Evolutionary conservation across 148 eudicot genomes (phyloP).

Genomic region (Drosera capensis): DNA sequence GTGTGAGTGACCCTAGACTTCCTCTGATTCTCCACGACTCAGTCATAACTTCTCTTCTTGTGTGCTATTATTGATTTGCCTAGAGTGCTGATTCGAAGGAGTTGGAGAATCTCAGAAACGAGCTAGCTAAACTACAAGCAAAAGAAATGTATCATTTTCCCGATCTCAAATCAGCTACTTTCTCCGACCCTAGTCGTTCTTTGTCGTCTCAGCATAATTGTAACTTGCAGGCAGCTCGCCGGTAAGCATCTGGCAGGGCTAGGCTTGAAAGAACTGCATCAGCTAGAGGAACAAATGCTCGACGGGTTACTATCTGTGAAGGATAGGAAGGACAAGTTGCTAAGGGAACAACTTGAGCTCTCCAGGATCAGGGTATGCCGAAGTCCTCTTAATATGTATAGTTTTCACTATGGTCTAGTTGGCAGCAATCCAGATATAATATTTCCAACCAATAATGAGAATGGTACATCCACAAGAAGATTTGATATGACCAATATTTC

Average conservation of each 20-base stretch:
- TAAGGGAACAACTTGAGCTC: constrained; percentile 40
- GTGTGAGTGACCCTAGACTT: too few relatives aligned
- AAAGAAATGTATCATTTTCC: constrained; percentile 26
- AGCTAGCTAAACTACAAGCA: constrained; percentile 27
- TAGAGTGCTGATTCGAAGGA: constrained; percentile 25
- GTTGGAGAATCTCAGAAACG: constrained; percentile 35
- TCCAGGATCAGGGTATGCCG: constrained; percentile 35
- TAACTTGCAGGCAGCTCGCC: constrained; percentile 40
- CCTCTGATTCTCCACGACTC: background rate
- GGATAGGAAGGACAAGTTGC: constrained; percentile 59
- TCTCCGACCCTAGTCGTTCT: background rate
- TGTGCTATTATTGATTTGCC: background rate
- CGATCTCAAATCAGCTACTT: background rate
- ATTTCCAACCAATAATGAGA: too few relatives aligned
- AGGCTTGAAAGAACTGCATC: constrained; percentile 39
- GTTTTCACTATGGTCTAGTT: background rate
- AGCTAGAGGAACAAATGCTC: constrained; percentile 50
- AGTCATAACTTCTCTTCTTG: background rate
- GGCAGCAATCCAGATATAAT: too few relatives aligned
- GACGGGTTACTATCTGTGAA: constrained; percentile 51
- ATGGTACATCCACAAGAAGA: too few relatives aligned
- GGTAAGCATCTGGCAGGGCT: constrained; percentile 53
- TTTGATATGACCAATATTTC: too few relatives aligned
- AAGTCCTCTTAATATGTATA: background rate
- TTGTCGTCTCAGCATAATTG: background rate